Evolutionary conservation across 345 rosid species (phyloP).

Genomic region (Citrus maxima): DNA sequence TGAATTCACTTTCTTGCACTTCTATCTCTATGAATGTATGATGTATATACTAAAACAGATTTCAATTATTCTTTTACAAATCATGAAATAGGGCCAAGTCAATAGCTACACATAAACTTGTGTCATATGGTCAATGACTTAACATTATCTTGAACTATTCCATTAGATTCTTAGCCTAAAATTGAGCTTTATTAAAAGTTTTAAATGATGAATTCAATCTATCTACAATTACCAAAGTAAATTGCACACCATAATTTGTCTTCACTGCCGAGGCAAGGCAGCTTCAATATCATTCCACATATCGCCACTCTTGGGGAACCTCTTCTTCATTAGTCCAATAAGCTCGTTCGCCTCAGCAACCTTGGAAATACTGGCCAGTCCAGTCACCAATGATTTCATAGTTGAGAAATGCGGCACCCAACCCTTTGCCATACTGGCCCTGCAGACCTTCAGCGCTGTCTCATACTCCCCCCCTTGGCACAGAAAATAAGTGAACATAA

Average conservation of each 20-base stretch:
- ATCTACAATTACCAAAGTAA: too few species aligned
- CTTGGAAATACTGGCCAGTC: constrained; percentile 48
- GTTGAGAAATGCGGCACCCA: constrained; percentile 65
- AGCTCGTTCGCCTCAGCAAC: constrained; percentile 64
- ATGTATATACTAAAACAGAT: too few species aligned
- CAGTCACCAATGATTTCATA: constrained; percentile 67
- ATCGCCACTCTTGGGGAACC: constrained; percentile 43
- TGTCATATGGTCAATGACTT: too few species aligned
- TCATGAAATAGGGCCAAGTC: too few species aligned
- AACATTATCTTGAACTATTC: too few species aligned
- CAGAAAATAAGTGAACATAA: constrained; percentile 50
- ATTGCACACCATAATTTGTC: background rate
- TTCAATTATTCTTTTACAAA: too few species aligned
- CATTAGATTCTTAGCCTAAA: too few species aligned
- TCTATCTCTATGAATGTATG: too few species aligned
- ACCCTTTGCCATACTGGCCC: constrained; percentile 57
- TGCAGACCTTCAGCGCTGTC: constrained; percentile 50
- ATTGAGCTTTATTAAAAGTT: too few species aligned
- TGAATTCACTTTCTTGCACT: too few species aligned
- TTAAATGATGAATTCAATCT: too few species aligned
- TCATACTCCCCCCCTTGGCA: constrained; percentile 67
- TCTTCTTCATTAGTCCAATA: constrained; percentile 48
- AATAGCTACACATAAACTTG: too few species aligned
- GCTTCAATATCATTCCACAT: constrained; percentile 87
- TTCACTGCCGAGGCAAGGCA: constrained; percentile 46